Evolutionary conservation across 2,329 filamentous ascomycete genomes (phyloP).

Genomic region (Bretziella fagacearum): DNA sequence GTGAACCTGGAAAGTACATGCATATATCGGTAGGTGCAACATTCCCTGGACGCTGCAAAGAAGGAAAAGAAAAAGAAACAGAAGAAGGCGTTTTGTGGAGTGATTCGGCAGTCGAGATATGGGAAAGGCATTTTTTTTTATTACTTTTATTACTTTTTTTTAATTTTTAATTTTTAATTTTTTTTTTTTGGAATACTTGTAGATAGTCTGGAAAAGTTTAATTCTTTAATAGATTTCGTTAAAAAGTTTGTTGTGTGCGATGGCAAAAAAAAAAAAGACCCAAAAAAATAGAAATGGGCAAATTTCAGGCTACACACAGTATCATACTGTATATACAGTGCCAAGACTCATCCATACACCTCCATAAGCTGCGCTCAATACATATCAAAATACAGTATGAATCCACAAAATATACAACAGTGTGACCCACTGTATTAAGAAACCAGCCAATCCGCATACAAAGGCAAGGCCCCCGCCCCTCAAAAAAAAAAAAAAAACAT

Average conservation of each 20-base stretch:
- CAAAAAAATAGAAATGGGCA: too few relatives aligned
- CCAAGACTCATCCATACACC: background rate
- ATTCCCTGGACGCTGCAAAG: background rate
- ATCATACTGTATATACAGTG: background rate
- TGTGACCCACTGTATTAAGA: background rate
- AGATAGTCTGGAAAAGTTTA: too few relatives aligned
- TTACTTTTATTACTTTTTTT: too few relatives aligned
- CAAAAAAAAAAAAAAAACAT: too few relatives aligned
- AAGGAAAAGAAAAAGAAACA: background rate
- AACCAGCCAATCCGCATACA: constrained; percentile 11
- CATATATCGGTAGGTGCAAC: background rate
- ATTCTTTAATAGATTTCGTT: too few relatives aligned
- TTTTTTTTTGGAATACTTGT: too few relatives aligned
- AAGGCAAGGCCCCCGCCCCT: constrained; percentile 21
- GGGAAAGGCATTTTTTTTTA: too few relatives aligned
- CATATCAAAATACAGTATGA: background rate
- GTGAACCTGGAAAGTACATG: constrained; percentile 7
- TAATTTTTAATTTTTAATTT: too few relatives aligned
- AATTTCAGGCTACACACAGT: background rate
- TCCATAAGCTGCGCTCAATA: background rate
- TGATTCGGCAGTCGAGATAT: background rate
- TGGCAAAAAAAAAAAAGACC: too few relatives aligned
- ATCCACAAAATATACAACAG: background rate
- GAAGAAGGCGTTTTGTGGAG: background rate
- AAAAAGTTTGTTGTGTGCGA: too few relatives aligned